Base-by-base conservation (phyloP, 2,329 filamentous ascomycete species). In the Hypomyces rosellus region DNA sequence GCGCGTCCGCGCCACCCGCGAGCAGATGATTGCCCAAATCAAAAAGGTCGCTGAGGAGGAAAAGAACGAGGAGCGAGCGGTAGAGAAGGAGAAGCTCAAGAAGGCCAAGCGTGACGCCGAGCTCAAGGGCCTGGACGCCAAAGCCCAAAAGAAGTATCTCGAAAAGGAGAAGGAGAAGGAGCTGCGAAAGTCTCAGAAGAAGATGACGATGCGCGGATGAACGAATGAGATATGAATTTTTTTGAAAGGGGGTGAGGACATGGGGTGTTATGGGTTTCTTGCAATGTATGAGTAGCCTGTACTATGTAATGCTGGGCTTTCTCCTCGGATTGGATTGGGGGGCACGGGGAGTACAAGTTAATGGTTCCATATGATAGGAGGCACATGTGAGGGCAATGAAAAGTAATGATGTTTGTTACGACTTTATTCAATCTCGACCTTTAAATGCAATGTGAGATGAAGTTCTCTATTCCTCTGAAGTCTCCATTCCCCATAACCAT, bases 81-180 rank as follows among this genome's bases (percentile, higher is more conserved):
- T 76, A 16, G 85, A 89, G 72, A 78, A 86, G 55, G 86, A 89
- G 65, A 82, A 81, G 69, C 74, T 85, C 67, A 91, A 86, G 71
- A 96, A 96, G 74, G 83, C 87, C 63, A 95, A 97, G 79, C 82
- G 91, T 48, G 92, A 96, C 62, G 83, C 85, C 59, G 84, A 91
- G 65, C 77, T 93, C 56, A 86, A 84, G 62, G 78, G 78, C 12
- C 78, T 92, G 62, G 86, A 85, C 61, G 87, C 88, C 49, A 89
- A 91, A 69, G 86, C 87, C 54, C 88, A 92, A 76, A 88, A 88
- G 75, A 90, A 89, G 73, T 92, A 84, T 66, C 77, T 92, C 50
- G 88, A 91, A 60, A 86, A 83, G 69, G 88, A 92, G 76, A 81
- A 78, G 60, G 85, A 89, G 65, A 88, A 85, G 78, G 85, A 86